Evolutionary conservation across 257 asterid species (phyloP).

Genomic region (Solanum paucissectum): DNA sequence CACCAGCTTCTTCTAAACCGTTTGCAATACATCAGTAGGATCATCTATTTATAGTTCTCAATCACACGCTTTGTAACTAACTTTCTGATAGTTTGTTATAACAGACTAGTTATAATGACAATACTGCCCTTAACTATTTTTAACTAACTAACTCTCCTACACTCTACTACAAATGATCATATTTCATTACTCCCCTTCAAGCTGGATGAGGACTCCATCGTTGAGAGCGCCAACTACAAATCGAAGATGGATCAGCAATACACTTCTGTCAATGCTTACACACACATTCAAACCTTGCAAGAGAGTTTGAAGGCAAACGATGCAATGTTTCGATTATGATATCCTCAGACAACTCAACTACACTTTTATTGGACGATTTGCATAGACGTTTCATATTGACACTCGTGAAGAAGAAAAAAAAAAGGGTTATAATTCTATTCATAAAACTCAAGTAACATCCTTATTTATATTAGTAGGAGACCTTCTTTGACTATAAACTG

Average conservation of each 20-base stretch:
- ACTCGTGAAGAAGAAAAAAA: background rate
- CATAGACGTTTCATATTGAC: background rate
- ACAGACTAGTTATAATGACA: too few relatives aligned
- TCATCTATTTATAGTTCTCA: too few relatives aligned
- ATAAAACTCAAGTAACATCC: too few relatives aligned
- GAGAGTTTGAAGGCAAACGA: background rate
- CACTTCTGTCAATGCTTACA: background rate
- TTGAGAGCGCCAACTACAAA: background rate
- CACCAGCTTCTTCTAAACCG: background rate
- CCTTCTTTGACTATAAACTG: background rate
- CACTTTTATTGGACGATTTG: background rate
- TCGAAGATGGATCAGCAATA: background rate
- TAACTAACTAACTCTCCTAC: too few relatives aligned
- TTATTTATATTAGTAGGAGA: too few relatives aligned
- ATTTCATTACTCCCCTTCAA: too few relatives aligned
- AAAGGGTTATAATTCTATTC: too few relatives aligned
- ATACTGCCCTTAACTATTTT: too few relatives aligned
- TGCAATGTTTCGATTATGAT: background rate
- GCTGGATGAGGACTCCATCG: background rate
- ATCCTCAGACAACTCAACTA: background rate
- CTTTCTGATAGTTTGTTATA: too few relatives aligned
- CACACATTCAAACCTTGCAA: background rate
- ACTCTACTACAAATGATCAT: too few relatives aligned
- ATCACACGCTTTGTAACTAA: too few relatives aligned
- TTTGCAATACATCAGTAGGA: too few relatives aligned